Evolutionary conservation across 83 land plant genomes (phyloP).

Genomic region (Thuja plicata): DNA sequence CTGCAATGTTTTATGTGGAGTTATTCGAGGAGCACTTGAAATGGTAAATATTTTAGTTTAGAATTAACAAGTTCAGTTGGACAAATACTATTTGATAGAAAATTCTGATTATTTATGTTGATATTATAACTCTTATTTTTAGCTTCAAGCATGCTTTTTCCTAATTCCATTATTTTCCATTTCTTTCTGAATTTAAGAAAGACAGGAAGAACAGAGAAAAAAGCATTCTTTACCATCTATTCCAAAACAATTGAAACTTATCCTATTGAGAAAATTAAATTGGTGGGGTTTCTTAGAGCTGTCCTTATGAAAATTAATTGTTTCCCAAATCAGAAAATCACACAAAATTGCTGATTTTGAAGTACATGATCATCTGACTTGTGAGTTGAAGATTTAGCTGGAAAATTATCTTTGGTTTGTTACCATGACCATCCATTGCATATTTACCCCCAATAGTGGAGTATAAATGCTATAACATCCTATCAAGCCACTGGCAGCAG

Average conservation of each 20-base stretch:
- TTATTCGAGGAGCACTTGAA: conserved; percentile 91
- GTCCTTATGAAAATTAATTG: neutral
- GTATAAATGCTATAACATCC: neutral
- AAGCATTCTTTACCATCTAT: neutral
- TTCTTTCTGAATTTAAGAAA: neutral
- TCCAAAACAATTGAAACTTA: neutral
- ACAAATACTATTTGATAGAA: neutral
- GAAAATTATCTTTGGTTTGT: neutral
- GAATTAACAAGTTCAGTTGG: neutral
- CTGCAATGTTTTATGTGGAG: conserved; percentile 94
- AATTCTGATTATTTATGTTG: neutral
- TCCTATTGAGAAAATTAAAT: neutral
- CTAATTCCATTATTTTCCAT: neutral
- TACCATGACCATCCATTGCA: neutral
- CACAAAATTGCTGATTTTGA: neutral
- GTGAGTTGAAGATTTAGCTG: neutral
- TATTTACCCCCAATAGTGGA: neutral
- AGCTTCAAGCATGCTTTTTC: neutral
- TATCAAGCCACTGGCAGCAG: neutral
- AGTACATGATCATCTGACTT: neutral
- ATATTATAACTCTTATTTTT: neutral
- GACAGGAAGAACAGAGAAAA: neutral
- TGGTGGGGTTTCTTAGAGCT: neutral
- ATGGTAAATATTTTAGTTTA: conserved; percentile 58
- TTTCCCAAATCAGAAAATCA: neutral